phyloP scores from a whole-genome alignment of 208 protist species.

The Trypanosoma lewisi region DNA sequence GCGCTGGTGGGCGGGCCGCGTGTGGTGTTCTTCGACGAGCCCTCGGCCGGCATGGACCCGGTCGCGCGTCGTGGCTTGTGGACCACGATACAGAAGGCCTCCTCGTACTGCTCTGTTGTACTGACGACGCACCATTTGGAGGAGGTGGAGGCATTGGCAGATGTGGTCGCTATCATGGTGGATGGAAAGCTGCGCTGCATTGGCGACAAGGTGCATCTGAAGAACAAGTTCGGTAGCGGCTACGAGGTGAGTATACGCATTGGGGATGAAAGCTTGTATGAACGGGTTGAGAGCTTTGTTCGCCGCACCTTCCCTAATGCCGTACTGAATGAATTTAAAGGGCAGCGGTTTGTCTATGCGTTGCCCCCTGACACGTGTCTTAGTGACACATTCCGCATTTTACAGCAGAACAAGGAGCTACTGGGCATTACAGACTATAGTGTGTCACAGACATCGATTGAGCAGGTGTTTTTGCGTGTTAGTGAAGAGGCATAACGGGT shows the following conservation, averaged over 20 bases:
- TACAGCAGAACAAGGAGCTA: slow-evolving; percentile 36
- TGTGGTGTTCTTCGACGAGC: slow-evolving; percentile 84
- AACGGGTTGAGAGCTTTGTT: slow-evolving; percentile 38
- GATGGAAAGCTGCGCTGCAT: slow-evolving; percentile 87
- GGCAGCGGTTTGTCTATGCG: slow-evolving; percentile 37
- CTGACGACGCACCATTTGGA: slow-evolving; percentile 93
- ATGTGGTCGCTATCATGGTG: slow-evolving; percentile 88
- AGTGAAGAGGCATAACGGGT: slow-evolving; percentile 34
- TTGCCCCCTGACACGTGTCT: slow-evolving; percentile 36
- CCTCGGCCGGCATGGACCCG: slow-evolving; percentile 86
- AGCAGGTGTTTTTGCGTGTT: slow-evolving; percentile 86
- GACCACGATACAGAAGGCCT: slow-evolving; percentile 55
- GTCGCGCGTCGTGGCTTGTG: slow-evolving; percentile 77
- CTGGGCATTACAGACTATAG: slow-evolving; percentile 70
- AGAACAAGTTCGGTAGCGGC: slow-evolving; percentile 71
- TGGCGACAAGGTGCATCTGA: slow-evolving; percentile 82
- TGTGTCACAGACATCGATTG: slow-evolving; percentile 74
- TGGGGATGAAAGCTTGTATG: slow-evolving; percentile 8
- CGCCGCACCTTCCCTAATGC: slow-evolving; percentile 27
- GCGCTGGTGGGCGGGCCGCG: slow-evolving; percentile 72
- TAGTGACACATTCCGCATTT: slow-evolving; percentile 35
- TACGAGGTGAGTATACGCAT: slow-evolving; percentile 60
- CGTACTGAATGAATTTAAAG: slow-evolving; percentile 35
- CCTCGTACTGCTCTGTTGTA: slow-evolving; percentile 62
- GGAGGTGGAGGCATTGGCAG: slow-evolving; percentile 84